Evolutionary conservation across 306 rosid genomes (phyloP), one percentile per base, ranked within the genome.

Genomic region (Fragaria ananassa): DNA sequence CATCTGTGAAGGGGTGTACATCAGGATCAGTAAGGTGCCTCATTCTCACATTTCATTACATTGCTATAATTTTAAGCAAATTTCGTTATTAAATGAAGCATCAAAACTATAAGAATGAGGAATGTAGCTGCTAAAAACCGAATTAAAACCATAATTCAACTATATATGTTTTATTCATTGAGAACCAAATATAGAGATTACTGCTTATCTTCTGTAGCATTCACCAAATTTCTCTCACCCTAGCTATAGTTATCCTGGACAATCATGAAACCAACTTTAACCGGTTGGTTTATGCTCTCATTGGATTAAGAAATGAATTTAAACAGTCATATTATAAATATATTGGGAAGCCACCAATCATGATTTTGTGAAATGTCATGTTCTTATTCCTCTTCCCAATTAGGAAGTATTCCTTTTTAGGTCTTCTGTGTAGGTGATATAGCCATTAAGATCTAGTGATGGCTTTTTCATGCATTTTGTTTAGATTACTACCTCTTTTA

Each of bases 321-420:
- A 76, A 25, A n/a, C 11, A 11, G 8, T 57, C 63, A 23, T 23
- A 23, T 19, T 51, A 8, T 57, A 10, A 1, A 27, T 58, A 19
- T 60, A 60, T 27, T 60, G 34, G 47, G 25, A 42, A 41, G 1
- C 44, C 47, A 82, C 83, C 85, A 89, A 82, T 82, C 82, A 77
- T 77, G 83, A 25, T 86, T 83, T 79, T 91, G 72, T 80, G 79
- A 78, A 78, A 74, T 82, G 61, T 23, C 74, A 58, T 66, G 41
- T 50, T 72, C 78, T 31, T 31, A 31, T 69, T 75, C 87, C 35
- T 72, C 74, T 87, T 77, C 95, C 95, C 75, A 76, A 84, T 86
- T 74, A 58, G 93, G 88, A 90, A 91, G 81, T 75, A 68, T 81
- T 81, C 88, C 84, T 80, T 78, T 76, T 85, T 77, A 83, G 91